A percentile compares a stretch with the other conserved stretches of the same genome.
These are phyloP conservation scores for Chrysosporium keratinophilum DNA, from an alignment of 2,329 filamentous ascomycete genomes.

Conservation along the genomic window DNA sequence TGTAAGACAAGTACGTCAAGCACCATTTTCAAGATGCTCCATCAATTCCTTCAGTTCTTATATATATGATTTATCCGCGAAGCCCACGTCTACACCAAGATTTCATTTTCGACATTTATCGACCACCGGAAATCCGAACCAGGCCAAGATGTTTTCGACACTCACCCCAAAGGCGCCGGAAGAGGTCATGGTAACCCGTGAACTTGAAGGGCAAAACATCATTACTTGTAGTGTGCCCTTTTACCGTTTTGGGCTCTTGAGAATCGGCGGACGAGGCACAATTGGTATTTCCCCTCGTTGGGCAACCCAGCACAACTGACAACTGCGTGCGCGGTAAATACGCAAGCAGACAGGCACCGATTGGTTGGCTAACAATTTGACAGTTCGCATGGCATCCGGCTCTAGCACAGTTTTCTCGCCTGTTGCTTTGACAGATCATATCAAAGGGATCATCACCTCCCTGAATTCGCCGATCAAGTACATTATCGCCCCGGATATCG, in stretches of 20 bases:
- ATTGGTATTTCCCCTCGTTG: conserved; percentile 48
- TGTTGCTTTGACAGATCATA: conserved; percentile 67
- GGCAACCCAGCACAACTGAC: not conserved
- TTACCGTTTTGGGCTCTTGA: conserved; percentile 63
- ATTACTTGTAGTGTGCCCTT: conserved; percentile 59
- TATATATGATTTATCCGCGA: not conserved
- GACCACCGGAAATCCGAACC: conserved; percentile 1
- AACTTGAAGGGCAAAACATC: conserved; percentile 62
- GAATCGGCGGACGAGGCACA: conserved; percentile 78
- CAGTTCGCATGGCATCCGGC: conserved; percentile 68
- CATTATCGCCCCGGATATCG: conserved; percentile 75
- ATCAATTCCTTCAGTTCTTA: not conserved
- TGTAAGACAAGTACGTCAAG: not conserved
- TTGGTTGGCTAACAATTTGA: conserved; percentile 14
- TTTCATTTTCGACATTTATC: not conserved
- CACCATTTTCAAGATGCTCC: conserved; percentile 14
- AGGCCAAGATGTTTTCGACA: conserved; percentile 46
- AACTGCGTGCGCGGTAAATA: not conserved
- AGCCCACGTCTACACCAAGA: not conserved
- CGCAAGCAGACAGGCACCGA: not conserved
- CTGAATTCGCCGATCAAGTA: conserved; percentile 66
- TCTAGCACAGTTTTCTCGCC: conserved; percentile 84
- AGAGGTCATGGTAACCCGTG: conserved; percentile 80
- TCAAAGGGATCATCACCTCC: conserved; percentile 51
- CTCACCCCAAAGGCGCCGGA: conserved; percentile 62